Evolutionary conservation across 1,139 yeast genomes (phyloP).

Genomic region (Pneumocystis jirovecii): DNA sequence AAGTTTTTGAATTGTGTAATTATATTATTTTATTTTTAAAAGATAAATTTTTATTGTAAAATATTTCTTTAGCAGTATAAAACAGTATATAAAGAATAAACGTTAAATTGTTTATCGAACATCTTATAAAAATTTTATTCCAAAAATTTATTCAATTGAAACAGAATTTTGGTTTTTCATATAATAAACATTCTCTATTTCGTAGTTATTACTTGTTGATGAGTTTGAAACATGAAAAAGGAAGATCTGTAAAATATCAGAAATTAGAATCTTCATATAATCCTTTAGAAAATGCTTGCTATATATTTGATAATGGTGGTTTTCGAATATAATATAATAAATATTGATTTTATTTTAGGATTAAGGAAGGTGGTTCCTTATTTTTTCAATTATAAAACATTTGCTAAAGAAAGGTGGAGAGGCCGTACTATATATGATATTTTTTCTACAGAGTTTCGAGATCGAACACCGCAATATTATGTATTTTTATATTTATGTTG

Average conservation of each 20-base stretch:
- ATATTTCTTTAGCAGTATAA: too few relatives aligned
- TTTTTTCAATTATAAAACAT: conserved; percentile 73
- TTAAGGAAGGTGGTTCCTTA: conserved; percentile 71
- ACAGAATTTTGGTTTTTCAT: neutral
- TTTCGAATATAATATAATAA: neutral
- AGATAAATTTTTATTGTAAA: neutral
- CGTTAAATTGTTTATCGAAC: neutral
- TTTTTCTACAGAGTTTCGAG: conserved; percentile 72
- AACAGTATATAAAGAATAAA: too few relatives aligned
- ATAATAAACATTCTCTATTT: neutral
- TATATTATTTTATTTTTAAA: neutral
- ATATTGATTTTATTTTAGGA: conserved; percentile 8
- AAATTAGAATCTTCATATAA: neutral
- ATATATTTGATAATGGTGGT: neutral
- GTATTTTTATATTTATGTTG: conserved; percentile 3
- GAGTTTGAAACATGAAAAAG: neutral
- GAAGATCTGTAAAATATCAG: neutral
- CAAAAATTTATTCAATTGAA: neutral
- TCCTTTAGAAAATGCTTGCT: neutral
- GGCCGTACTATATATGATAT: conserved; percentile 64
- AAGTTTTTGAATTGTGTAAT: neutral
- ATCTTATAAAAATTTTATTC: neutral
- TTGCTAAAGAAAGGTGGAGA: conserved; percentile 85
- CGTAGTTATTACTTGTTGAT: neutral
- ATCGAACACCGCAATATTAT: conserved; percentile 58